Base-by-base conservation (phyloP, 2,329 filamentous ascomycete species). In the Sarocladium oryzae region DNA sequence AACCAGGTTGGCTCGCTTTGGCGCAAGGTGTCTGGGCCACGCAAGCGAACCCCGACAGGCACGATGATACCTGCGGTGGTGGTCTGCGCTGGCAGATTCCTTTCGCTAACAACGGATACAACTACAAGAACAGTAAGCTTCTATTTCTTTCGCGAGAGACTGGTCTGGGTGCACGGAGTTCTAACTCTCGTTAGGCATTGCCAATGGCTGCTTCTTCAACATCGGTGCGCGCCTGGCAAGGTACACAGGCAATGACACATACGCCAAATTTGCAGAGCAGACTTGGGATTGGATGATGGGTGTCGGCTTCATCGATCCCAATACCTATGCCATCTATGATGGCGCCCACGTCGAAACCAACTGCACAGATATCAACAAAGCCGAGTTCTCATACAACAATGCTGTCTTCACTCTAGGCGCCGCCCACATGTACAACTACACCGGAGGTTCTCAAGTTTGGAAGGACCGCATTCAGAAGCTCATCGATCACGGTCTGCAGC, bases 21-120 rank as follows among this genome's bases (percentile, higher is more conserved):
- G 82, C 79, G 1, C 75, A 83, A 60, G 79, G 76, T 32, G 80
- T 88, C 16, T 91, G 81, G 60, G 82, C 84, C 58, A 75, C 75
- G 1, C 70, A 75, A 49, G 78, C 76, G 2, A 63, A 61, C 18
- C 67, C 71, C 2, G 75, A 81, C 41, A 85, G 85, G 70, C 82
- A 88, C 60, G 74, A 74, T 8, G 65, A 70, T 1, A 66, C 66
- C 0, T 74, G 73, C 16, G 81, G 80, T 53, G 77, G 76, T 40
- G 88, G 87, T 18, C 66, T 91, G 55, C 76, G 85, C 58, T 89
- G 86, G 86, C 88, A 92, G 70, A 86, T 92, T 54, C 88, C 83
- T 56, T 72, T 78, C 5, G 82, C 85, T 58, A 89, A 91, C 63
- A 77, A 74, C 41, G 88, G 88, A 30, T 92, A 88, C 65, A 76